Evolutionary conservation across 2,329 filamentous ascomycete species (phyloP), one percentile per base, ranked within the genome.

Genomic region (Diaporthe amygdali): DNA sequence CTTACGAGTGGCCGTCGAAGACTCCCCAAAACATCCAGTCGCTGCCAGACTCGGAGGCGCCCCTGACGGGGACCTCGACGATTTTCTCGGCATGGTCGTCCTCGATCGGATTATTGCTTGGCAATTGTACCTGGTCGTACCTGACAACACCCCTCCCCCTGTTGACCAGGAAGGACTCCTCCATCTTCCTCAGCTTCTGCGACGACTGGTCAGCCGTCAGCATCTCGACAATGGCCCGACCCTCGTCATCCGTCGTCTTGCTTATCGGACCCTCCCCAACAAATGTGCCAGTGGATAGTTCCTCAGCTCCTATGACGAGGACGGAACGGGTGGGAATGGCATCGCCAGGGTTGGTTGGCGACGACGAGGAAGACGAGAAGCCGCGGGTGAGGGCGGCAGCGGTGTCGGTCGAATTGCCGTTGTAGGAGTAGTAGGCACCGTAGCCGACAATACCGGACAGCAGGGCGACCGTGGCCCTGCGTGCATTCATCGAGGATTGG

Each of bases 11-110:
- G 0, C 96, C 96, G 79, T 99, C 96, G 81, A 98, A 99, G 22
- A 99, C 95, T 71, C 95, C 96, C 96, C 97, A 99, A 81, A 99
- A 99, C 95, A 98, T 98, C 96, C 96, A 99, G 82, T 99, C 97
- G 73, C 89, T 94, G 71, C 87, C 90, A 22, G 86, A 75, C 20
- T 88, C 86, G 46, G 87, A 80, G 41, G 79, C 76, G 78, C 77
- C 77, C 83, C 77, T 88, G 67, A 88, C 87, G 5, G 94, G 93
- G 10, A 98, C 90, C 81, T 98, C 94, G 56, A 99, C 94, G 77
- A 98, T 98, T 88, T 97, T 97, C 84, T 99, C 96, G 66, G 95
- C 94, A 79, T 99, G 96, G 79, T 99, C 97, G 78, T 99, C 96
- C 84, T 99, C 96, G 71, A 99, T 99, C 0, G 96, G 96, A 77